Percentiles rank a stretch among this genome's conserved stretches.
Evolutionary conservation across 2,329 filamentous ascomycete genomes (phyloP).

Genomic region (Macrophomina phaseolina): DNA sequence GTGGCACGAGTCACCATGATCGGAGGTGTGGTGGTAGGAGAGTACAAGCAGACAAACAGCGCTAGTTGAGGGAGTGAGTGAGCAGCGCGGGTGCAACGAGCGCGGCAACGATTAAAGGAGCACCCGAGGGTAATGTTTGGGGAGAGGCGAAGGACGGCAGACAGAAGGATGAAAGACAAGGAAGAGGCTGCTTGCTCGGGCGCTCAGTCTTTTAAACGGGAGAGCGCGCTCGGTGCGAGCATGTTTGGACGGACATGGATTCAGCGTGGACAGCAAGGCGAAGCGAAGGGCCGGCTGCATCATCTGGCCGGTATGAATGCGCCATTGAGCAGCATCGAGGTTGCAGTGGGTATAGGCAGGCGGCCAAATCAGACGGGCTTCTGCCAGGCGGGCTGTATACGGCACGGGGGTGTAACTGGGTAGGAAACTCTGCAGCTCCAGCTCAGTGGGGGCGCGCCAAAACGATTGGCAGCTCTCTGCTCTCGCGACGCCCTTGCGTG

Average conservation of each 20-base stretch:
- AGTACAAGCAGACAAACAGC: slow-evolving; percentile 22
- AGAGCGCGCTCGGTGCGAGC: not conserved
- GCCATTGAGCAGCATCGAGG: slow-evolving; percentile 27
- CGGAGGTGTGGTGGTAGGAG: slow-evolving; percentile 18
- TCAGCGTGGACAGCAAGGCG: slow-evolving; percentile 7
- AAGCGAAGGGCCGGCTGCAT: slow-evolving; percentile 25
- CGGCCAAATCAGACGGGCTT: slow-evolving; percentile 25
- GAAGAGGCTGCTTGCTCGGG: slow-evolving; percentile 10
- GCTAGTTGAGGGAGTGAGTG: slow-evolving; percentile 20
- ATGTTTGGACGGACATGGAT: slow-evolving; percentile 23
- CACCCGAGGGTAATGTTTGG: not conserved
- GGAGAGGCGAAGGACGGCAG: slow-evolving; percentile 4
- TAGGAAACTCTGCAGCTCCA: slow-evolving; percentile 13
- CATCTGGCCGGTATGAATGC: slow-evolving; percentile 26
- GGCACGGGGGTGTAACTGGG: slow-evolving; percentile 27
- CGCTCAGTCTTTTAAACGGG: slow-evolving; percentile 21
- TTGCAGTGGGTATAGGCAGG: slow-evolving; percentile 27
- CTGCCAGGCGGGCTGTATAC: slow-evolving; percentile 28
- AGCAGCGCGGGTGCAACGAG: slow-evolving; percentile 24
- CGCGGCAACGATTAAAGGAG: slow-evolving; percentile 8
- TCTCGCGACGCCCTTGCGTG: slow-evolving; percentile 23
- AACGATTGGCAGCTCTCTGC: slow-evolving; percentile 28
- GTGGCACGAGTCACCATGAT: slow-evolving; percentile 26
- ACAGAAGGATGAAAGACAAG: slow-evolving; percentile 21
- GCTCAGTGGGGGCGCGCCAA: slow-evolving; percentile 24